Evolutionary conservation across 148 eudicot genomes (phyloP).

Genomic region (Chenopodium berlandieri): DNA sequence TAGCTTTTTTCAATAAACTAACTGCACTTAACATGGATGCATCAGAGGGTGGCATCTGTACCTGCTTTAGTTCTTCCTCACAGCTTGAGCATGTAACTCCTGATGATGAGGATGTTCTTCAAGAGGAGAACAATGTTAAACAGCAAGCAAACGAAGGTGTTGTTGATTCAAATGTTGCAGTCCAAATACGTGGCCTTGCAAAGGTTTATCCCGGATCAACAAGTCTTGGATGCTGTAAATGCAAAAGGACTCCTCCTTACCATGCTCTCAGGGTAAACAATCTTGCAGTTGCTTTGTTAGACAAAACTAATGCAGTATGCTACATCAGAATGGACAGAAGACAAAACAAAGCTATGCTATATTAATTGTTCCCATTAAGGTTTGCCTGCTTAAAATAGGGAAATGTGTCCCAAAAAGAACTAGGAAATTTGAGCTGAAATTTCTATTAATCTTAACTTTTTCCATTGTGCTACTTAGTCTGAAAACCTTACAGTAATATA

Average conservation of each 20-base stretch:
- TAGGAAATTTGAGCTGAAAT: background rate
- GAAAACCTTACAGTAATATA: background rate
- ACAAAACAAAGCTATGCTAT: background rate
- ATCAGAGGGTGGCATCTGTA: conserved; percentile 68
- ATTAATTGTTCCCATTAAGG: background rate
- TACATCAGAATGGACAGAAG: background rate
- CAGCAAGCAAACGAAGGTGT: conserved; percentile 49
- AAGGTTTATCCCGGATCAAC: conserved; percentile 71
- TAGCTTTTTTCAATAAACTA: background rate
- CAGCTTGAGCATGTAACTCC: conserved; percentile 45
- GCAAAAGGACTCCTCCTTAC: conserved; percentile 69
- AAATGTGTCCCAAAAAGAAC: background rate
- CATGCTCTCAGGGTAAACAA: conserved; percentile 66
- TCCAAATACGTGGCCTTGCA: conserved; percentile 83
- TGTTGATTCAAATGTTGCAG: conserved; percentile 68
- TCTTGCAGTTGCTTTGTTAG: background rate
- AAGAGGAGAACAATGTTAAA: conserved; percentile 79
- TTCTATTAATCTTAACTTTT: background rate
- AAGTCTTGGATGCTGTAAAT: conserved; percentile 68
- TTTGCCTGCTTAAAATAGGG: background rate
- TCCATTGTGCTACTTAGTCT: background rate
- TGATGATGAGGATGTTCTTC: conserved; percentile 81
- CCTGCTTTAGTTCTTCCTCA: conserved; percentile 58
- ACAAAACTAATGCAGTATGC: background rate
- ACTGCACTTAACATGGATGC: conserved; percentile 4